These are phyloP conservation scores for Kodamaea leandrae DNA, from an alignment of 805 yeast species.

Conservation along the genomic window DNA sequence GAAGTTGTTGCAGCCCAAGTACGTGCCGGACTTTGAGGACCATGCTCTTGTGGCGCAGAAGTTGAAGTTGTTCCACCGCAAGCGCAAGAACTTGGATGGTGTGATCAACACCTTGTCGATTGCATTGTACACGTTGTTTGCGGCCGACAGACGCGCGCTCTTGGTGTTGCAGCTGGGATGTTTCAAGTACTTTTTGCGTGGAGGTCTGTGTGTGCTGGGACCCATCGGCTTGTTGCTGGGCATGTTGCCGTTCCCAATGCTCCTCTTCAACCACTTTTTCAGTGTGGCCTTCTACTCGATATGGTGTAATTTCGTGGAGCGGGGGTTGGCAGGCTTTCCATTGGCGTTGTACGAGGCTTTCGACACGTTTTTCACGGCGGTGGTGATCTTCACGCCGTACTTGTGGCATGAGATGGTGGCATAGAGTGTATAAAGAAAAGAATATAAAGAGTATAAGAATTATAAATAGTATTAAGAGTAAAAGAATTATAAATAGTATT, in stretches of 20 bases:
- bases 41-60: slow-evolving; percentile 54
- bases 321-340: slow-evolving; percentile 68
- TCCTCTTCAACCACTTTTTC: slow-evolving; percentile 81
- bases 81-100: slow-evolving; percentile 74
- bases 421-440: neutral
- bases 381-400: slow-evolving; percentile 76
- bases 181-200: slow-evolving; percentile 77
- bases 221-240: slow-evolving; percentile 88
- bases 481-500: too few species aligned
- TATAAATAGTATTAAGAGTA: neutral
- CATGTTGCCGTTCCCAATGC: slow-evolving; percentile 67
- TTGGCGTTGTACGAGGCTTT: slow-evolving; percentile 68
- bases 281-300: slow-evolving; percentile 86
- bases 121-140: slow-evolving; percentile 85
- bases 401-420: slow-evolving; percentile 49
- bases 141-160: slow-evolving; percentile 72
- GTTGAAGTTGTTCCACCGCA: slow-evolving; percentile 66
- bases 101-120: slow-evolving; percentile 88
- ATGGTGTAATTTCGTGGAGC: slow-evolving; percentile 58
- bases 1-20: slow-evolving; percentile 54
- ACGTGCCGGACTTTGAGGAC: slow-evolving; percentile 56
- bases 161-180: slow-evolving; percentile 81
- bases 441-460: neutral
- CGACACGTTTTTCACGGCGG: slow-evolving; percentile 69
- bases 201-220: slow-evolving; percentile 73